phyloP scores from a whole-genome alignment of 164 flowering plant species.

The Dillenia turbinata region DNA sequence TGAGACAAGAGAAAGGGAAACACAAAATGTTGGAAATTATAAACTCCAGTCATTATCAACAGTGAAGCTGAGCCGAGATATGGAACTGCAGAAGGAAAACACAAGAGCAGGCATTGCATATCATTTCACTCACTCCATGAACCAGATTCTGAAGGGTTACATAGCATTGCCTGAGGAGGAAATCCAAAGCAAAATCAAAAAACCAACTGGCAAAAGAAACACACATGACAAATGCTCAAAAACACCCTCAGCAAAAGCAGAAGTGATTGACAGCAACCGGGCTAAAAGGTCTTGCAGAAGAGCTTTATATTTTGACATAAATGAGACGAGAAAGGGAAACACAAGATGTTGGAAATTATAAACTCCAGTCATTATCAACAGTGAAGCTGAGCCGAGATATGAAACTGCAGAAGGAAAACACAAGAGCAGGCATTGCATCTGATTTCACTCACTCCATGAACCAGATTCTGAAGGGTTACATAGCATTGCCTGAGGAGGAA shows the following conservation, averaged over 20 bases:
- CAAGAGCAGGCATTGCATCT: slow-evolving; percentile 3
- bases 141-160: slow-evolving; percentile 14
- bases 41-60: slow-evolving; percentile 1
- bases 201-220: slow-evolving; percentile 7
- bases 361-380: slow-evolving; percentile 1
- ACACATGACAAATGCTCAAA: slow-evolving; percentile 1
- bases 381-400: slow-evolving; percentile 7
- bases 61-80: slow-evolving; percentile 6
- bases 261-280: slow-evolving; percentile 5
- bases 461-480: slow-evolving; percentile 13
- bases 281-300: slow-evolving; percentile 43
- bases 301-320: slow-evolving; percentile 48
- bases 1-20: slow-evolving; percentile 12
- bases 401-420: slow-evolving; percentile 14
- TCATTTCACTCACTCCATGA: slow-evolving; percentile 15
- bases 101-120: slow-evolving; percentile 3
- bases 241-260: slow-evolving; percentile 7
- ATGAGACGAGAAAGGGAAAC: slow-evolving; percentile 15
- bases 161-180: slow-evolving; percentile 15
- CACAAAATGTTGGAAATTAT: too few relatives aligned
- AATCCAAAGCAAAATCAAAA: not conserved
- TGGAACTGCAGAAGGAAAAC: slow-evolving; percentile 14
- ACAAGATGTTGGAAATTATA: too few relatives aligned
- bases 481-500: slow-evolving; percentile 15
- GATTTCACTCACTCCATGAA: slow-evolving; percentile 15